Conservation (phyloP, 306 rosid genomes). For the Prunus dulcis region DNA sequence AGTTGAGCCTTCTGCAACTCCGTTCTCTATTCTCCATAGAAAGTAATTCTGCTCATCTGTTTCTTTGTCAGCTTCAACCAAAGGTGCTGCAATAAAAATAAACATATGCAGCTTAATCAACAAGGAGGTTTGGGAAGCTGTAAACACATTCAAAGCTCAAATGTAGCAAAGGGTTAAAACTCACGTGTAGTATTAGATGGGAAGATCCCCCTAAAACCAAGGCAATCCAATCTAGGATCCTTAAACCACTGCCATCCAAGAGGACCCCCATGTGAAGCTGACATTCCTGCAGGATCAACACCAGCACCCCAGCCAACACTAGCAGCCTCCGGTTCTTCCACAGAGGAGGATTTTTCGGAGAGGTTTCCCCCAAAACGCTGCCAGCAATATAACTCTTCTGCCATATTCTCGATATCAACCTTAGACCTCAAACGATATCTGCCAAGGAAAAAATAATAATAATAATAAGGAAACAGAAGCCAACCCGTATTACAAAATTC, state of each 20-base stretch:
- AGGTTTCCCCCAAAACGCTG: conserved; percentile 65
- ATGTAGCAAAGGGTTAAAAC: conserved; percentile 31
- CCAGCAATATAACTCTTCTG: conserved; percentile 75
- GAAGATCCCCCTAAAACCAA: conserved; percentile 92
- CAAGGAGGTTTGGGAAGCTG: neutral
- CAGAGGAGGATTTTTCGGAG: conserved; percentile 33
- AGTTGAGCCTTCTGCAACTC: conserved; percentile 88
- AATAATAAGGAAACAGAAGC: neutral
- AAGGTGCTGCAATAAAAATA: conserved; percentile 60
- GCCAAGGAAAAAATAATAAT: neutral
- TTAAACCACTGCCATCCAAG: conserved; percentile 86
- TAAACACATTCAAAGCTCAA: conserved; percentile 21
- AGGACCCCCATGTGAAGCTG: conserved; percentile 53
- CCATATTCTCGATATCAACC: conserved; percentile 86
- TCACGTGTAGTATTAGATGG: conserved; percentile 66
- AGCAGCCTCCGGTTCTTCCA: conserved; percentile 77
- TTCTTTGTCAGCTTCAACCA: conserved; percentile 71
- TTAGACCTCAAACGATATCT: conserved; percentile 92
- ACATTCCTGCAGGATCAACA: conserved; percentile 47
- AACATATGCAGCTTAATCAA: neutral
- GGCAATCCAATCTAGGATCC: conserved; percentile 80
- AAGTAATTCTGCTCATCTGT: conserved; percentile 73
- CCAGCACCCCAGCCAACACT: conserved; percentile 89
- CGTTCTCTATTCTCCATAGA: conserved; percentile 72
- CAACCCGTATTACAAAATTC: neutral